Evolutionary conservation across 768 basidiomycete genomes (phyloP), one percentile per base, ranked within the genome.

Genomic region (Leccinum variicolor): DNA sequence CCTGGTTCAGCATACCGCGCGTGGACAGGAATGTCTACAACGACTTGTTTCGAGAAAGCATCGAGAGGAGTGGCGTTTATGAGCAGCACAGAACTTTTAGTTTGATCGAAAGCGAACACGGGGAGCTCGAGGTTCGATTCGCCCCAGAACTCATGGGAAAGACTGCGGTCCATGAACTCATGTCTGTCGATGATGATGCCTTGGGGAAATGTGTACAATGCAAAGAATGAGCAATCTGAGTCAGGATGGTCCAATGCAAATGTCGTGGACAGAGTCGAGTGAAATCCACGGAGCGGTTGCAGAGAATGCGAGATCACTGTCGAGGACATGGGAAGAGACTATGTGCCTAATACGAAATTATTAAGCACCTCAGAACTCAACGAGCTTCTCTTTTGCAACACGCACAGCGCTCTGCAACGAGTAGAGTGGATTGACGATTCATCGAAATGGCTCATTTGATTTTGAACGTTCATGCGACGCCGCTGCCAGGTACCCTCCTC

Each of bases 41-140:
- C 45, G 19, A 65, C 47, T 23, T 51, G 58, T 33, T 62, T 52
- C 19, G 21, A 19, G 39, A 14, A 60, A 45, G 56, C 46, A 56
- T 36, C 31, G 43, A 54, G 14, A 3, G 52, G 48, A 6, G 69
- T 65, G 4, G 68, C 66, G 34, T 69, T 66, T 45, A 80, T 25
- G 41, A 78, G 68, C 29, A 78, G 60, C 9, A 77, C 52, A 6
- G 64, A 64, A 2, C 66, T 63, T 56, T 62, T 63, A 2, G 60
- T 47, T 28, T 59, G 56, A 23, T 69, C 57, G 2, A 78, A 69
- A 23, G 74, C 75, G 17, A 69, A 73, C 15, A 75, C 71, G 29
- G 81, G 80, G 17, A 73, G 70, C 59, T 81, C 80, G 41, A 81
- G 66, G 61, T 80, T 74, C 28, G 73, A 62, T 41, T 70, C 66